Evolutionary conservation across 2,329 filamentous ascomycete species (phyloP), one percentile per base, ranked within the genome.

Genomic region (Cladosporium sp.): DNA sequence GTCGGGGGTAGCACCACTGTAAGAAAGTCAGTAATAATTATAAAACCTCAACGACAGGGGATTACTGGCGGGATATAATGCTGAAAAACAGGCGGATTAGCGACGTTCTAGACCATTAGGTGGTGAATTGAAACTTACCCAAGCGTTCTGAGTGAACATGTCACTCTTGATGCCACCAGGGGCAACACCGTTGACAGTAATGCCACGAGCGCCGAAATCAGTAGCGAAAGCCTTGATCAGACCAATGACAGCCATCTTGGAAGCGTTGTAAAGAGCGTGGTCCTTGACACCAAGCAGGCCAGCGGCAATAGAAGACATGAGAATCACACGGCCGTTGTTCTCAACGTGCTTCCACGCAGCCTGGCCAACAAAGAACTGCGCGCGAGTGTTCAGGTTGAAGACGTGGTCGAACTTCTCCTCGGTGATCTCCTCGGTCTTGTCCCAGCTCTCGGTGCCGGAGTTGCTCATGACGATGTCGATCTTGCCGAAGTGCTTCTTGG

Each of bases 361-460:
- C 76, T 90, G 87, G 19, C 87, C 88, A 55, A 91, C 87, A 73
- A 91, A 90, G 79, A 90, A 90, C 75, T 90, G 86, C 49, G 85
- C 86, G 8, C 85, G 78, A 6, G 86, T 82, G 75, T 89, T 89
- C 71, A 88, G 75, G 75, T 78, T 80, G 78, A 89, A 88, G 64
- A 88, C 85, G 62, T 86, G 84, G 72, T 89, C 86, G 70, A 84
- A 89, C 74, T 88, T 86, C 76, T 88, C 86, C 71, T 86, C 83
- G 4, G 84, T 79, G 60, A 88, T 85, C 66, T 88, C 84, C 75
- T 86, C 83, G 60, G 86, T 81, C 73, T 86, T 84, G 62, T 86
- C 84, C 78, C 88, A 88, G 47, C 78, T 82, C 69, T 88, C 86
- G 57, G 87, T 85, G 51, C 86, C 81, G 17, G 74, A 74, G 72